These are phyloP conservation scores for Oryza brachyantha DNA, from an alignment of 176 grass and related monocot genomes.

Conservation along the genomic window DNA sequence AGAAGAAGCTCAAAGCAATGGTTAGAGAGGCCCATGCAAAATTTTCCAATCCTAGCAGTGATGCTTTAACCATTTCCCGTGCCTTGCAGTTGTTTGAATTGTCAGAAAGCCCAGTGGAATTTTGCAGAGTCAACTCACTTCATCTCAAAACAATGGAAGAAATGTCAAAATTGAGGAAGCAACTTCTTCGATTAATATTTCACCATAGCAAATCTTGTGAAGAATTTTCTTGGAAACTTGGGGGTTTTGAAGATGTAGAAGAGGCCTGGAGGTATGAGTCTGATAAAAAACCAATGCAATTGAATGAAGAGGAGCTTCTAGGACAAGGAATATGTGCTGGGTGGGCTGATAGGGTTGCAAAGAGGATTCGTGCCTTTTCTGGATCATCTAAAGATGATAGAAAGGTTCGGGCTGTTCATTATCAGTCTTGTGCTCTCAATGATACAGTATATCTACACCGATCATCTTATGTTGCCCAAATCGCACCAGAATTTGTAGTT, in stretches of 20 bases:
- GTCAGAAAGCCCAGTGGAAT: slow-evolving; percentile 56
- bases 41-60: slow-evolving; percentile 78
- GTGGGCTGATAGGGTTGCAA: slow-evolving; percentile 93
- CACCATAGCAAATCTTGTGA: slow-evolving; percentile 64
- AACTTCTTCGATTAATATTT: slow-evolving; percentile 79
- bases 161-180: slow-evolving; percentile 96
- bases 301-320: slow-evolving; percentile 78
- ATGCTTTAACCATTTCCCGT: slow-evolving; percentile 80
- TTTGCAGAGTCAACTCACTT: slow-evolving; percentile 81
- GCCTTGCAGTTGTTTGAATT: slow-evolving; percentile 81
- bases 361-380: slow-evolving; percentile 44
- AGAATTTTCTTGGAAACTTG: slow-evolving; percentile 78
- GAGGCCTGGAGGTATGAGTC: slow-evolving; percentile 58
- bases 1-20: slow-evolving; percentile 58
- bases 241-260: slow-evolving; percentile 66
- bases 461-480: slow-evolving; percentile 74
- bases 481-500: slow-evolving; percentile 79
- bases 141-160: slow-evolving; percentile 98
- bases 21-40: slow-evolving; percentile 63
- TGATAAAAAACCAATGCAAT: slow-evolving; percentile 53
- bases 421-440: slow-evolving; percentile 67
- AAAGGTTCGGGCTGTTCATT: slow-evolving; percentile 57
- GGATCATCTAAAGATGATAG: slow-evolving; percentile 49
- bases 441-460: slow-evolving; percentile 76
- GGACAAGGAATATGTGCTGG: slow-evolving; percentile 82